Percentiles rank a stretch among this genome's conserved stretches.
Evolutionary conservation across 1,139 yeast species (phyloP).

Genomic region (Protomyces lactucae-debilis): DNA sequence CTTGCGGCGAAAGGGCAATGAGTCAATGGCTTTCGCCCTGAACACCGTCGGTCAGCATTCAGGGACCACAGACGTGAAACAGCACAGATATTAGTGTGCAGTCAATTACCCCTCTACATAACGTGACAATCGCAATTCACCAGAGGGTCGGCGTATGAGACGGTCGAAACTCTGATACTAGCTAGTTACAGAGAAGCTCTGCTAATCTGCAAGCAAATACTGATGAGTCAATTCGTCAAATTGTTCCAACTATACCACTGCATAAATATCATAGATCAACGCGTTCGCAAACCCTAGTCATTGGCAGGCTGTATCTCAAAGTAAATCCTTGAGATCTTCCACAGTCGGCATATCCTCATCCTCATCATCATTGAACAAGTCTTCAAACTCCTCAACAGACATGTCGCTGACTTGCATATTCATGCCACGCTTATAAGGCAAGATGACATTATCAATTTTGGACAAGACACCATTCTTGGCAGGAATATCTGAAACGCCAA

Average conservation of each 20-base stretch:
- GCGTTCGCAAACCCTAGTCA: neutral
- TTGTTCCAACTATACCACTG: neutral
- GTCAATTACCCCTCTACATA: too few species aligned
- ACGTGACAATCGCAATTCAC: too few species aligned
- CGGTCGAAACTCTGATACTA: too few species aligned
- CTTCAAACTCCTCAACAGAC: conserved; percentile 18
- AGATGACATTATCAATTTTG: conserved; percentile 15
- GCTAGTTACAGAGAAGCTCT: too few species aligned
- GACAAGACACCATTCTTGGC: conserved; percentile 26
- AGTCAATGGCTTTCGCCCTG: too few species aligned
- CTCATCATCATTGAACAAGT: conserved; percentile 8
- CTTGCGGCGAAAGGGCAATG: too few species aligned
- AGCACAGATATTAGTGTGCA: too few species aligned
- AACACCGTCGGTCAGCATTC: too few species aligned
- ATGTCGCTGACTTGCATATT: neutral
- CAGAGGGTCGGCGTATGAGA: too few species aligned
- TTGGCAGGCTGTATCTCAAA: neutral
- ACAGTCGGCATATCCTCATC: neutral
- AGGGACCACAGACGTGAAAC: too few species aligned
- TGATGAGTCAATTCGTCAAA: too few species aligned
- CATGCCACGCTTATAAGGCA: conserved; percentile 9
- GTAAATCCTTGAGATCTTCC: neutral
- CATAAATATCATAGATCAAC: neutral
- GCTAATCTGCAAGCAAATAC: too few species aligned
- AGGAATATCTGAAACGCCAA: conserved; percentile 16